phyloP scores from a whole-genome alignment of 768 basidiomycete species.

The Boletus fagicola region DNA sequence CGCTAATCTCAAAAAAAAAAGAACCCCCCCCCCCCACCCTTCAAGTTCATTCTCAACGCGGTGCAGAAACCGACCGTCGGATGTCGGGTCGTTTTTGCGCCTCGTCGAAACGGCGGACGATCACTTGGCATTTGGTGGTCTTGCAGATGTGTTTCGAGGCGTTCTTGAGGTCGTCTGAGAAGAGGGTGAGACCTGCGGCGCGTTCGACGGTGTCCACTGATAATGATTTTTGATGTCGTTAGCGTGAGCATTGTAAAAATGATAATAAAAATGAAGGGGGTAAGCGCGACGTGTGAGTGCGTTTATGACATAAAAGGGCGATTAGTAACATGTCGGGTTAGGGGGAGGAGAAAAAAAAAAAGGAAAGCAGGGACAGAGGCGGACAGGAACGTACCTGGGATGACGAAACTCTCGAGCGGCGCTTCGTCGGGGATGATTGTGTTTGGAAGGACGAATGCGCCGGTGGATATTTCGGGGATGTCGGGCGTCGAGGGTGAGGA shows the following conservation, averaged over 20 bases:
- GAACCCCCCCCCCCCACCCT: no score
- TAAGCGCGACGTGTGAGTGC: not conserved
- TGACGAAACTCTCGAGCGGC: conserved; percentile 74
- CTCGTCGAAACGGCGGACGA: conserved; percentile 90
- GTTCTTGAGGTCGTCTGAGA: conserved; percentile 75
- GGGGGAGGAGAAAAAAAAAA: not conserved
- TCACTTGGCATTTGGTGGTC: conserved; percentile 82
- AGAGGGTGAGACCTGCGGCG: conserved; percentile 83
- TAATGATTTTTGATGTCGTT: no score
- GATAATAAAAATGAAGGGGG: not conserved
- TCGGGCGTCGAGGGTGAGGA: conserved; percentile 70
- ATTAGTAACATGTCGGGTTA: no score
- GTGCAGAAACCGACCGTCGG: conserved; percentile 53
- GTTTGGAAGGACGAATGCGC: conserved; percentile 96
- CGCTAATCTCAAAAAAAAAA: no score
- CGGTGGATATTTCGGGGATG: conserved; percentile 74
- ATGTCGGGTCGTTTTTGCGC: conserved; percentile 63
- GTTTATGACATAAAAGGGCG: no score
- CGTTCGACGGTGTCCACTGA: conserved; percentile 92
- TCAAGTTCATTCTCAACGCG: not conserved
- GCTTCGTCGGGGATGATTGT: conserved; percentile 85
- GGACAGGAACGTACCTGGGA: conserved; percentile 55
- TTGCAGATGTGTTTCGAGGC: conserved; percentile 85
- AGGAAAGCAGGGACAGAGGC: not conserved
- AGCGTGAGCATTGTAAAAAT: not conserved